phyloP scores from a whole-genome alignment of 2,329 filamentous ascomycete genomes.

The Pseudogymnoascus sp. region DNA sequence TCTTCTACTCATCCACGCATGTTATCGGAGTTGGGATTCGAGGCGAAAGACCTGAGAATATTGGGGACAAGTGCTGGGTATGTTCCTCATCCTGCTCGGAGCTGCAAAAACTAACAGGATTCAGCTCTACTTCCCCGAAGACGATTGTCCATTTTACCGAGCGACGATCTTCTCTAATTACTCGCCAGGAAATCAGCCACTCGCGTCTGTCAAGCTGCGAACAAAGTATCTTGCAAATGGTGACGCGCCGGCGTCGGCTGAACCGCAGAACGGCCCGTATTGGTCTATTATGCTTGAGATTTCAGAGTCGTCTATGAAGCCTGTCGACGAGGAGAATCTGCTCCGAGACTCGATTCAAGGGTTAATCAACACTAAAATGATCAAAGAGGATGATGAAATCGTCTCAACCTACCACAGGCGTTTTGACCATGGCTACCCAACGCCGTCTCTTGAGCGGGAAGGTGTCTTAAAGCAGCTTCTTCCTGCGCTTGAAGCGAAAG shows the following conservation, averaged over 20 bases:
- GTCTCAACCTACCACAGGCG: constrained; percentile 96
- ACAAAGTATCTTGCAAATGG: constrained; percentile 83
- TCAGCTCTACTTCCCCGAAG: constrained; percentile 94
- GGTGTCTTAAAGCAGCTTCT: constrained; percentile 88
- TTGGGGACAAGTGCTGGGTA: constrained; percentile 99
- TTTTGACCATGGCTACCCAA: constrained; percentile 98
- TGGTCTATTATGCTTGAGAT: constrained; percentile 99
- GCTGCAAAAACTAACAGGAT: constrained; percentile 22
- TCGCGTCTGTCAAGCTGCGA: constrained; percentile 73
- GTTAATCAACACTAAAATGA: constrained; percentile 96
- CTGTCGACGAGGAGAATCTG: constrained; percentile 78
- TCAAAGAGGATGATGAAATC: constrained; percentile 84
- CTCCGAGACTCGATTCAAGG: constrained; percentile 91
- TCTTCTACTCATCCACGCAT: constrained; percentile 96
- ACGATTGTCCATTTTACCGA: constrained; percentile 98
- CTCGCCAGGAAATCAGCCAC: constrained; percentile 95
- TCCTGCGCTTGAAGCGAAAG: constrained; percentile 83
- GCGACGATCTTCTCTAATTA: constrained; percentile 99
- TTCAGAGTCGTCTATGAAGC: constrained; percentile 92
- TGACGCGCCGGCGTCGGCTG: constrained; percentile 65
- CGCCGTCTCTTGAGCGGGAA: constrained; percentile 89
- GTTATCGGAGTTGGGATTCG: constrained; percentile 95
- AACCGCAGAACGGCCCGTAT: constrained; percentile 84
- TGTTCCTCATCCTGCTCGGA: constrained; percentile 28
- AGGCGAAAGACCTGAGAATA: constrained; percentile 84